Conservation (phyloP, 2,329 filamentous ascomycete species). For the Ophiostoma angusticollis region DNA sequence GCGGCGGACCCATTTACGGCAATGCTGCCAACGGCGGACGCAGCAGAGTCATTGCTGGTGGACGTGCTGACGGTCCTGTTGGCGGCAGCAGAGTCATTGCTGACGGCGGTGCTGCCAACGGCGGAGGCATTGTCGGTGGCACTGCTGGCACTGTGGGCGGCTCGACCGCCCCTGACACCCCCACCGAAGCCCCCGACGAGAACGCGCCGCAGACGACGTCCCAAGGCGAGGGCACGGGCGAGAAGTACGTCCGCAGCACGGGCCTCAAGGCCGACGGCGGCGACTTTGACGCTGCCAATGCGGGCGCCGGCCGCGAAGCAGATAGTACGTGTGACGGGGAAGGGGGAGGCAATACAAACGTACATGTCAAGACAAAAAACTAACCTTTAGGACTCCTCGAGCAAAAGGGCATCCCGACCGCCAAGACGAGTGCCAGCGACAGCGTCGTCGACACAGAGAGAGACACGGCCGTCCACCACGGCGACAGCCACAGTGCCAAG, state of each 20-base stretch:
- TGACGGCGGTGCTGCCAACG: constrained; percentile 17
- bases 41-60: no score
- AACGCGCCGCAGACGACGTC: constrained; percentile 20
- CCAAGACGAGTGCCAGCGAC: constrained; percentile 15
- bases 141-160: not conserved
- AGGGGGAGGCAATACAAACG: not conserved
- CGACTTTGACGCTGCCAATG: constrained; percentile 50
- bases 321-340: constrained; percentile 38
- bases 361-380: not conserved
- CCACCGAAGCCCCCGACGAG: constrained; percentile 7
- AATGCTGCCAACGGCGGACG: no score
- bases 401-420: constrained; percentile 33
- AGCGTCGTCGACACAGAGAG: constrained; percentile 7
- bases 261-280: constrained; percentile 53
- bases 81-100: no score
- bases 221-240: constrained; percentile 36
- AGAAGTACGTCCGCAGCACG: constrained; percentile 42
- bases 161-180: not conserved
- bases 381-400: constrained; percentile 35
- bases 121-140: not conserved
- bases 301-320: constrained; percentile 53
- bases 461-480: not conserved
- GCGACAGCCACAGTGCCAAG: constrained; percentile 9
- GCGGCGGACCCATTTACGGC: no score
- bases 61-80: no score